Conservation (phyloP, 2,329 filamentous ascomycete species). For the Diaporthe citrichinensis region DNA sequence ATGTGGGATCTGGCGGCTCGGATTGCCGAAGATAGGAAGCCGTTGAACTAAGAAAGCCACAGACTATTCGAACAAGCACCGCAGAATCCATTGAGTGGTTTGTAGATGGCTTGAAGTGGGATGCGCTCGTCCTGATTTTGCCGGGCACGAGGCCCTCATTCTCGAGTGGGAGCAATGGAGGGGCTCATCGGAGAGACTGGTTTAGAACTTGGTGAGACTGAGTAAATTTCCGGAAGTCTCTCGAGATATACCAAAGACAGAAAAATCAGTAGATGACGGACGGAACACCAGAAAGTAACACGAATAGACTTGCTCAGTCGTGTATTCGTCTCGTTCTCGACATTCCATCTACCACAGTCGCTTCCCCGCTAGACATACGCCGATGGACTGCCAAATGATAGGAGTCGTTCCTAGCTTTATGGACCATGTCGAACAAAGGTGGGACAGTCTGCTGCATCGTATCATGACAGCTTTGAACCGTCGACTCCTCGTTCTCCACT, state of each 20-base stretch:
- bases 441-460: too few species aligned
- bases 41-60: background rate
- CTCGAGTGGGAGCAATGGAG: background rate
- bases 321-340: background rate
- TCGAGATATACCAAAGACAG: background rate
- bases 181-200: background rate
- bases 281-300: background rate
- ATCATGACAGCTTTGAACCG: background rate
- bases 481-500: background rate
- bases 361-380: background rate
- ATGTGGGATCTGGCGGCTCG: background rate
- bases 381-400: background rate
- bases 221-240: background rate
- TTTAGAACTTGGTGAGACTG: background rate
- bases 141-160: background rate
- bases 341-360: too few species aligned
- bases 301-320: background rate
- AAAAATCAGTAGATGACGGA: background rate
- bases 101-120: background rate
- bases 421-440: background rate
- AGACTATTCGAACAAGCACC: background rate
- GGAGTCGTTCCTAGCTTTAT: background rate
- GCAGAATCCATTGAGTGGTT: too few species aligned
- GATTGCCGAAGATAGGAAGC: slow-evolving; percentile 22
- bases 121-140: background rate